These are phyloP conservation scores for Starmerella davenportii DNA, from an alignment of 805 yeast species.

Conservation along the genomic window DNA sequence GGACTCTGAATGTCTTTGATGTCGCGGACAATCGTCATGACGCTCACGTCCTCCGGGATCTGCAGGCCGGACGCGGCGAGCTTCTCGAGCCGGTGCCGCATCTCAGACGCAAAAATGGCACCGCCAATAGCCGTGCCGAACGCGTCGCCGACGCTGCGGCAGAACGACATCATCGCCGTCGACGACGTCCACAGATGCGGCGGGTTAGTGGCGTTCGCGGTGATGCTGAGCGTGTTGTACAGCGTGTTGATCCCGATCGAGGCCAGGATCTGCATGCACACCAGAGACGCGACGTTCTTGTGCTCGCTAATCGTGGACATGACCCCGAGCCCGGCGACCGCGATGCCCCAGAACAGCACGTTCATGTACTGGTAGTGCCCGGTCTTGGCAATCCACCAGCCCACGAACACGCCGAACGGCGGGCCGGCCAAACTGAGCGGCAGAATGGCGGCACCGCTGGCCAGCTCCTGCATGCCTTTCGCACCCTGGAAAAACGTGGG, in stretches of 20 bases:
- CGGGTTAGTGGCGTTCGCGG: slow-evolving; percentile 20
- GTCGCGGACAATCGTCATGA: slow-evolving; percentile 11
- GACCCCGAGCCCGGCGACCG: slow-evolving; percentile 31
- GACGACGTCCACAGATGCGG: slow-evolving; percentile 19
- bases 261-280: slow-evolving; percentile 29
- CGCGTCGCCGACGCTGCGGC: slow-evolving; percentile 20
- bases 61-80: slow-evolving; percentile 5
- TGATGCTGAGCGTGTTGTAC: slow-evolving; percentile 26
- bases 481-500: slow-evolving; percentile 37
- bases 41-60: slow-evolving; percentile 13
- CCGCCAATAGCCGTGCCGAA: slow-evolving; percentile 23
- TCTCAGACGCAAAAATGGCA: slow-evolving; percentile 18
- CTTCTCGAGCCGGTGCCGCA: slow-evolving; percentile 6
- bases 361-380: slow-evolving; percentile 28
- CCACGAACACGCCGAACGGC: slow-evolving; percentile 25
- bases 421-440: slow-evolving; percentile 28
- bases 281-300: slow-evolving; percentile 23
- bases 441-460: slow-evolving; percentile 30
- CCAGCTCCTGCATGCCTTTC: slow-evolving; percentile 26
- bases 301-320: slow-evolving; percentile 25
- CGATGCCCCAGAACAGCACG: slow-evolving; percentile 24
- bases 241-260: slow-evolving; percentile 34
- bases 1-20: slow-evolving; percentile 11
- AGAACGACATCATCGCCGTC: slow-evolving; percentile 20
- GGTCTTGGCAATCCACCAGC: slow-evolving; percentile 25